Evolutionary conservation across 2,329 filamentous ascomycete species (phyloP), one percentile per base, ranked within the genome.

Genomic region (Metarhizium humberi): DNA sequence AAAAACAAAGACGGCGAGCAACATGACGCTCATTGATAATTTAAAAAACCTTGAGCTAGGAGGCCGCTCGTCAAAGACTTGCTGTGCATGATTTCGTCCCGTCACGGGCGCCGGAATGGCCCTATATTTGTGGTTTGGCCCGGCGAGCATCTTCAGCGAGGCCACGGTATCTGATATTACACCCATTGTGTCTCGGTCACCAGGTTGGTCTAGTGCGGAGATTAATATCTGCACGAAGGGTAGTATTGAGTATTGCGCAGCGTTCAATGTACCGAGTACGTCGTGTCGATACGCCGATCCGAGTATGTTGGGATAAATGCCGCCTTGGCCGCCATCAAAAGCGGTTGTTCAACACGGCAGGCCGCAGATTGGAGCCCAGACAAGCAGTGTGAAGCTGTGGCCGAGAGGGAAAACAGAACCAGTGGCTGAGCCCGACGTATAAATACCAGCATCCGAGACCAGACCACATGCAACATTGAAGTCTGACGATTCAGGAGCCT

Each of bases 41-140:
- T 55, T 63, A 29, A 59, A 50, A 29, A 60, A 50, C 29, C 54
- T 59, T 18, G 47, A 40, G 11, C 48, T 57, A 25, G 55, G 51
- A 38, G 48, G 51, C 38, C 40, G 46, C 25, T 57, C 13, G 38
- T 36, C 20, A 25, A 30, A 48, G 45, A 25, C 14, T 30, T 50
- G 40, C n/a, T 50, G 34, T 13, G 50, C 16, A 38, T 18, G 29
- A 46, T 51, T 25, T 16, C 36, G 53, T 16, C 42, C 45, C 20
- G 32, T 25, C 16, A 46, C 61, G 2, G 55, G 60, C 10, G 55
- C 55, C 16, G 64, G 62, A 38, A 69, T 57, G 18, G 65, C 60
- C 53, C 60, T 66, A 56, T 71, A 70, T 54, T 60, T 63, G 59
- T 69, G 62, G 34, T 56, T 58, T 3, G 61, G 55, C 6, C 59